Base-by-base conservation (phyloP, 163 green algal species). In the Chlorella variabilis region DNA sequence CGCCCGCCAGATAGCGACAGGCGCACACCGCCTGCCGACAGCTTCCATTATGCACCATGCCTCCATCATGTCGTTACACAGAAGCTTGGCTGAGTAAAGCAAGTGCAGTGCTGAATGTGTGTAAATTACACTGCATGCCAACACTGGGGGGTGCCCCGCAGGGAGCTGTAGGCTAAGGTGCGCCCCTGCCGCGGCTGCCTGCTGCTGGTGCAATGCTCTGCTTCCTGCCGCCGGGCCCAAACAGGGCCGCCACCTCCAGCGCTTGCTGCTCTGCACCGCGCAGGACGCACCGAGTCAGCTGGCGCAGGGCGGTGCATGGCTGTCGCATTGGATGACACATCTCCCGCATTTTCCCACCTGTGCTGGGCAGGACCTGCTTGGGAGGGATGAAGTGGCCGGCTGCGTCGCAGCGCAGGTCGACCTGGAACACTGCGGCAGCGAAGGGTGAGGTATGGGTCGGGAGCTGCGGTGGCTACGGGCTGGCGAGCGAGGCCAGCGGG, bases 211-310 rank as follows among this genome's bases (percentile, higher is more conserved):
- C 15, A n/a, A 9, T n/a, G 59, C 59, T 27, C 15, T 9, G 20
- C 48, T 76, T 39, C 3, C 8, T 18, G n/a, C 49, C 68, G 27
- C 70, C 78, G 0, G 78, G 78, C 0, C 78, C 78, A 39, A 71
- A 70, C 17, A 83, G 33, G 5, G 49, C 31, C 2, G 62, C 66
- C 29, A 78, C 41, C 33, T 77, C 78, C 21, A 79, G 39, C 3
- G 78, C 78, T 48, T 83, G 69, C 41, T 83, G 62, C 67, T 83
- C 78, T 73, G 77, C 65, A 58, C 7, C 18, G 3, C 21, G 71
- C 41, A 25, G 34, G 2, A 78, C 2, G 49, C 6, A n/a, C 17
- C 29, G 2, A 54, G 21, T 9, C 1, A 5, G 15, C 2, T 7
- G 15, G 5, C 3, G 34, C 65, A 54, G 21, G 36, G 11, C 3